A percentile compares a stretch with the other conserved stretches of the same genome.
Evolutionary conservation across 2,329 filamentous ascomycete species (phyloP).

Genomic region (Truncatella angustata): DNA sequence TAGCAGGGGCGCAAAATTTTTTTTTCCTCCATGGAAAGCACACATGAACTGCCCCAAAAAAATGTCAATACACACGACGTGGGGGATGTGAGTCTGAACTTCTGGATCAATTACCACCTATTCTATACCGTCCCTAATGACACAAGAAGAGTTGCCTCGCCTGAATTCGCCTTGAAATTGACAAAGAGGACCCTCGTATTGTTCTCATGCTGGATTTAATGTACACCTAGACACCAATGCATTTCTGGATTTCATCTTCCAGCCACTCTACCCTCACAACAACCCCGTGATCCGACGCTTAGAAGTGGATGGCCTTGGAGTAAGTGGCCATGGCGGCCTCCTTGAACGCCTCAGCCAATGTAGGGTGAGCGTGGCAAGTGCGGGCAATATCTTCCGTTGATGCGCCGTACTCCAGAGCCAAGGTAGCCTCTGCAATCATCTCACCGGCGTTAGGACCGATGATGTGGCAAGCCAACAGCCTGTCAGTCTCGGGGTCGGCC

Average conservation of each 20-base stretch:
- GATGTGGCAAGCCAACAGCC: slow-evolving; percentile 94
- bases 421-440: slow-evolving; percentile 97
- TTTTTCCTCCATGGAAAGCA: too few species aligned
- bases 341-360: slow-evolving; percentile 96
- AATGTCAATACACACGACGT: too few species aligned
- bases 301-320: slow-evolving; percentile 94
- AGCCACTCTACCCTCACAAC: slow-evolving; percentile 3
- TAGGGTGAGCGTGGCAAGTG: slow-evolving; percentile 96
- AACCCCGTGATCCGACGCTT: slow-evolving; percentile 30
- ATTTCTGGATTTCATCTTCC: slow-evolving; percentile 15
- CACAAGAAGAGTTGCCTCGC: slow-evolving; percentile 8
- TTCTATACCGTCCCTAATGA: slow-evolving; percentile 11
- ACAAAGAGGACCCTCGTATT: slow-evolving; percentile 10
- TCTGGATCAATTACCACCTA: slow-evolving; percentile 3
- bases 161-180: neutral
- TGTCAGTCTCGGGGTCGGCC: slow-evolving; percentile 92
- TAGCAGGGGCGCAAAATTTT: too few species aligned
- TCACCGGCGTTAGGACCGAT: slow-evolving; percentile 94
- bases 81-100: neutral
- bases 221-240: slow-evolving; percentile 33
- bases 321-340: slow-evolving; percentile 98
- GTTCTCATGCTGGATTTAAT: slow-evolving; percentile 29
- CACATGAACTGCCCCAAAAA: too few species aligned
- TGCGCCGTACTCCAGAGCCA: slow-evolving; percentile 95
- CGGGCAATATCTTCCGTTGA: slow-evolving; percentile 92